Conservation (phyloP, 306 rosid species). For the Datisca glomerata region DNA sequence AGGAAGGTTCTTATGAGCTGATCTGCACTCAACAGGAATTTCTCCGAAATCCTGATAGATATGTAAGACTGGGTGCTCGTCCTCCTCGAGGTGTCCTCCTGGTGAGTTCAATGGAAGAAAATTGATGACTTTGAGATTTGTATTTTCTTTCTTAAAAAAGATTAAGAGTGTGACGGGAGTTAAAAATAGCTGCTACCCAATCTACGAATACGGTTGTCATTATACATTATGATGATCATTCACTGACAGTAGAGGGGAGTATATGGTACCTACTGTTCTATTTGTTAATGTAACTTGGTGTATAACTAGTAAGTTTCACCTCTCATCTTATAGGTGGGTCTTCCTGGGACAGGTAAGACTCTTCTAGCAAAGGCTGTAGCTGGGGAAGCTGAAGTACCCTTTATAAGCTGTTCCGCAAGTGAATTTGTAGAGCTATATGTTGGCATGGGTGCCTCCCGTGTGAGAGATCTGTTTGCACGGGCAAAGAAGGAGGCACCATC, state of each 20-base stretch:
- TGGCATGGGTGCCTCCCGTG: slow-evolving; percentile 99
- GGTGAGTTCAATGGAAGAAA: slow-evolving; percentile 55
- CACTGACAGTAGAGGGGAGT: no score
- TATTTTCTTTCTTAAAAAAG: no score
- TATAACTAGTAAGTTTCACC: slow-evolving; percentile 8
- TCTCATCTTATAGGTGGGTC: slow-evolving; percentile 79
- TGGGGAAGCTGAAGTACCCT: slow-evolving; percentile 98
- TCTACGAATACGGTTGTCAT: no score
- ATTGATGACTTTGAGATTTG: no score
- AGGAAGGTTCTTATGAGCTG: slow-evolving; percentile 13
- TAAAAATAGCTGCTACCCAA: no score
- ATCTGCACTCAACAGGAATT: slow-evolving; percentile 70
- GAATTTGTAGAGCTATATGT: slow-evolving; percentile 98
- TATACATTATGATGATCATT: no score
- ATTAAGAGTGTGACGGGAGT: no score
- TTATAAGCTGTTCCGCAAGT: slow-evolving; percentile 95
- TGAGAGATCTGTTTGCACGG: slow-evolving; percentile 96
- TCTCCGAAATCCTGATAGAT: slow-evolving; percentile 93
- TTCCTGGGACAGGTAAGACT: slow-evolving; percentile 99
- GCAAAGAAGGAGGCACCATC: slow-evolving; percentile 99
- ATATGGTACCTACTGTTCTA: no score
- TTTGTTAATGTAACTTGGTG: no score
- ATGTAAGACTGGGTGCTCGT: slow-evolving; percentile 87
- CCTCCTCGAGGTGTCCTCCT: slow-evolving; percentile 98
- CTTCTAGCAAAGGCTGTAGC: slow-evolving; percentile 99